Percentiles rank a stretch among this genome's conserved stretches.
Conservation (phyloP, 768 basidiomycete species). For the Leucosporidium scottii region DNA sequence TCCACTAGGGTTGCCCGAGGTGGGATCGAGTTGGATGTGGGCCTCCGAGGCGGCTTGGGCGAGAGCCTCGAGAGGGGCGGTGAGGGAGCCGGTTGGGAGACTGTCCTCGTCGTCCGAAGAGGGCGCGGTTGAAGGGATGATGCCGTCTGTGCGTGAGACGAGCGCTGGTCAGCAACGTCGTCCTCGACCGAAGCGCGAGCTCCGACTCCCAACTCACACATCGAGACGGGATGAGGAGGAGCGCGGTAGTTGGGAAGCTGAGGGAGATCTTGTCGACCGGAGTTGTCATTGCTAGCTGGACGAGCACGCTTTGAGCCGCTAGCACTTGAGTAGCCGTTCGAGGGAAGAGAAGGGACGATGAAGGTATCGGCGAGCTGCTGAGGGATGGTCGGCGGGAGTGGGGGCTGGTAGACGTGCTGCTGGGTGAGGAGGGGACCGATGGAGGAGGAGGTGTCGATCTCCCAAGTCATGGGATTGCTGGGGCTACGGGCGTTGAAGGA, state of each 20-base stretch:
- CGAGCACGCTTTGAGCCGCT: neutral
- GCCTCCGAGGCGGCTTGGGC: conserved; percentile 95
- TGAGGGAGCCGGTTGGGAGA: conserved; percentile 70
- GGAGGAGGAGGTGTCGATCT: neutral
- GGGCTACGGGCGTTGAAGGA: conserved; percentile 1
- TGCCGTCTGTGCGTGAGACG: conserved; percentile 52
- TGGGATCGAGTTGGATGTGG: conserved; percentile 44
- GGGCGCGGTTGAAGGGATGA: conserved; percentile 71
- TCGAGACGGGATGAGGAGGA: conserved; percentile 7
- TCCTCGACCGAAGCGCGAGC: neutral
- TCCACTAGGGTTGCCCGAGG: neutral
- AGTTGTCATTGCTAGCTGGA: neutral
- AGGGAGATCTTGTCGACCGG: neutral
- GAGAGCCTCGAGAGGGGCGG: conserved; percentile 87
- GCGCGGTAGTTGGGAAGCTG: conserved; percentile 12
- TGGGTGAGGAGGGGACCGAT: neutral
- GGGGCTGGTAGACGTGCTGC: neutral
- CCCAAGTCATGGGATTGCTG: neutral
- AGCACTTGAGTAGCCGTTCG: neutral
- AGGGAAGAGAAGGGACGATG: neutral
- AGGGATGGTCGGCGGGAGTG: conserved; percentile 1
- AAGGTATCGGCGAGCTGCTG: neutral
- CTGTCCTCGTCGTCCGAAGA: conserved; percentile 89
- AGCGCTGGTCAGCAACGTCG: neutral
- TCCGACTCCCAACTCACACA: conserved; percentile 38